Base-by-base conservation (phyloP, 176 grass and related monocot genomes). In the Metroxylon sagu region DNA sequence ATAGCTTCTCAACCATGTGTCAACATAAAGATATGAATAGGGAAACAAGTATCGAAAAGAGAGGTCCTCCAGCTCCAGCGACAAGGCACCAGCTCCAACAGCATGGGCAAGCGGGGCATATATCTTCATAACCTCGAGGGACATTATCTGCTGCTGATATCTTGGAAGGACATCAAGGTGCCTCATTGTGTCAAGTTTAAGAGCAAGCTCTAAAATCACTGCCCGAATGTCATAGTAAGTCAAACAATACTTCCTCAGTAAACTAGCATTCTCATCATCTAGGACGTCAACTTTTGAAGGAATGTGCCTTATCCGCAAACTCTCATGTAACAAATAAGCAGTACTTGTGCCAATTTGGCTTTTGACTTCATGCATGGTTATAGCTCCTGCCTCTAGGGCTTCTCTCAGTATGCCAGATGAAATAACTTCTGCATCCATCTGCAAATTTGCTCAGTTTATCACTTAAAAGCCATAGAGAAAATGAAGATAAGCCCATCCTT, bases 351-450 rank as follows among this genome's bases (percentile, higher is more conserved):
- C 87, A 57, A 90, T 85, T 70, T 82, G 75, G 64, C 62, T 60
- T 67, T 85, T 84, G 31, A 96, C 77, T 63, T 96, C 91, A 48
- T 70, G 68, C 61, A 87, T 82, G 62, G 67, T 85, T 83, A 96
- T 62, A 16, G 79, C 71, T 59, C 86, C 86, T 35, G 77, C 65
- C 72, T 90, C 80, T 59, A 96, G 62, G 48, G 83, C 83, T 82
- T 96, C 81, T 65, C 86, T 82, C 29, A 96, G 69, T 84, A 96
- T 71, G 49, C 86, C 83, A 0, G 92, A 83, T 7, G 92, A 96
- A 82, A 96, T 96, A 53, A 96, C 80, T 84, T 96, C 92, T 16
- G 87, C 86, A 63, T 96, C 92, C 92, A 96, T 96, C 92, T 96
- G 75, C 57, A 29, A 17, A 53, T 62, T 67, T 29, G 39, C 50